Evolutionary conservation across 2,329 filamentous ascomycete genomes (phyloP).

Genomic region (Fusarium gaditjirri): DNA sequence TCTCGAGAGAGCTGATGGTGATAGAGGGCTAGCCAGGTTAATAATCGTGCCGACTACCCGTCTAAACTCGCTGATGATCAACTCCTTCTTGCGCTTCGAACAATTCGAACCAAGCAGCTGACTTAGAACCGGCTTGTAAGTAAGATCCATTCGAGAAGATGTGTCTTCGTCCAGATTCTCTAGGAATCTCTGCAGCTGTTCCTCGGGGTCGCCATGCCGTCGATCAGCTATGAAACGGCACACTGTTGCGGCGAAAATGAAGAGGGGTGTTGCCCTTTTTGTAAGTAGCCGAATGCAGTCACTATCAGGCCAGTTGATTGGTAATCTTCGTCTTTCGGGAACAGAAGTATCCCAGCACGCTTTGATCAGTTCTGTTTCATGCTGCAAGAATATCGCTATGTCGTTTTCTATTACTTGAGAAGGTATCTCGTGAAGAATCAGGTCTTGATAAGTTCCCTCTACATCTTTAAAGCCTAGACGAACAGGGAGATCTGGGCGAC

Average conservation of each 20-base stretch:
- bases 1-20: neutral
- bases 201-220: fast-evolving
- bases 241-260: neutral
- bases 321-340: fast-evolving
- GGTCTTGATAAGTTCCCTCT: conserved; percentile 24
- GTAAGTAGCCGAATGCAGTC: neutral
- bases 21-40: neutral
- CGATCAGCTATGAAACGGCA: neutral
- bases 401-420: conserved; percentile 49
- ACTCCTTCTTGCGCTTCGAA: neutral
- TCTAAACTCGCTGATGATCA: neutral
- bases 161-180: neutral
- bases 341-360: fast-evolving
- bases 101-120: neutral
- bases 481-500: conserved; percentile 54
- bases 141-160: fast-evolving
- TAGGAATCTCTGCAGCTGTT: neutral
- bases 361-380: neutral
- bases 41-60: neutral
- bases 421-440: conserved; percentile 52
- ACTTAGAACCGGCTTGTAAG: neutral
- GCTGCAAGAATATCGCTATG: conserved; percentile 29
- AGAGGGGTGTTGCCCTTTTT: neutral
- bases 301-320: neutral
- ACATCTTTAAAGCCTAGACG: conserved; percentile 50